phyloP scores from a whole-genome alignment of 805 yeast species.

The Metschnikowia similis region DNA sequence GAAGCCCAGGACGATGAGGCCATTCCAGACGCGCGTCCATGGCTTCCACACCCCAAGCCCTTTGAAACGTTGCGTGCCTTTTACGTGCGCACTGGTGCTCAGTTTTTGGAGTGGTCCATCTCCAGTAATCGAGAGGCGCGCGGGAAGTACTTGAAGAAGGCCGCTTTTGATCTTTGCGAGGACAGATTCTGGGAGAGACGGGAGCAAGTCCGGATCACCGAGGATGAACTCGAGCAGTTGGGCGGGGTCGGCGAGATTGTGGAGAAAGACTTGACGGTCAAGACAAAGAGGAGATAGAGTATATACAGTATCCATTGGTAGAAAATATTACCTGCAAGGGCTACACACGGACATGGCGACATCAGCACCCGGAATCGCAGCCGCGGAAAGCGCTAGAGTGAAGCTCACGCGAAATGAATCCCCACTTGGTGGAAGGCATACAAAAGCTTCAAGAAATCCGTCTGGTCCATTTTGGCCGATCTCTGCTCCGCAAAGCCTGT shows the following conservation, averaged over 20 bases:
- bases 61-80: slow-evolving; percentile 82
- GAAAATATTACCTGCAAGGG: neutral
- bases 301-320: neutral
- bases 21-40: slow-evolving; percentile 88
- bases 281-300: slow-evolving; percentile 44
- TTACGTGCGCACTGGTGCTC: slow-evolving; percentile 81
- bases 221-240: slow-evolving; percentile 82
- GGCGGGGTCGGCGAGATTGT: slow-evolving; percentile 89
- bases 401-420: slow-evolving; percentile 77
- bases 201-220: slow-evolving; percentile 83
- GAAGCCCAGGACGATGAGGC: slow-evolving; percentile 61
- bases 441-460: slow-evolving; percentile 79
- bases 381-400: neutral
- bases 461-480: slow-evolving; percentile 92
- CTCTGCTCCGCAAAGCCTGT: slow-evolving; percentile 83
- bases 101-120: slow-evolving; percentile 89
- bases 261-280: slow-evolving; percentile 58
- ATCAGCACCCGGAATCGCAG: too few relatives aligned
- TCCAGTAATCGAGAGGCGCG: slow-evolving; percentile 79
- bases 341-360: too few relatives aligned
- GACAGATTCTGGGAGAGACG: slow-evolving; percentile 99
- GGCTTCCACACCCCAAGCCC: slow-evolving; percentile 96
- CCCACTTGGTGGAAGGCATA: slow-evolving; percentile 97
- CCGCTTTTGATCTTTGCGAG: slow-evolving; percentile 86
- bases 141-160: slow-evolving; percentile 84